Evolutionary conservation across 2,329 filamentous ascomycete species (phyloP), one percentile per base, ranked within the genome.

Genomic region (Epichloe gansuensis): DNA sequence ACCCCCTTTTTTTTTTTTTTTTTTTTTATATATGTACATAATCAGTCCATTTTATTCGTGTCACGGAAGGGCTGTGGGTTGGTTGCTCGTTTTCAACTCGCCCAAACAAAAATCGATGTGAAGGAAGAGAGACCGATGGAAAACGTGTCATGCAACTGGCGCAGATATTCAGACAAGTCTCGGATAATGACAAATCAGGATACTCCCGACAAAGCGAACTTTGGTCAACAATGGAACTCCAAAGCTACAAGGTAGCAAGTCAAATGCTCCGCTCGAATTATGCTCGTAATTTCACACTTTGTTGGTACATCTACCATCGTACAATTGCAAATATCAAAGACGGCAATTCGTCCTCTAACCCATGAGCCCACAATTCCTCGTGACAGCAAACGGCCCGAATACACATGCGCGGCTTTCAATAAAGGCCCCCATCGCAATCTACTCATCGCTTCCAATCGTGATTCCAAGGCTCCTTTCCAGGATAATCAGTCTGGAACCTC

Each of bases 391-490:
- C 41, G 11, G 13, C 11, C 9, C 21, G 9, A 41, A 41, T 41
- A 17, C 39, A 21, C 8, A 41, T 11, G 9, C n/a, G 17, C n/a
- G 15, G 15, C 7, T 41, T 41, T 17, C 15, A 15, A 23, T 25
- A 15, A 45, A 17, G 3, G 2, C 15, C 8, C 8, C 15, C 15
- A 17, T n/a, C 25, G 15, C 15, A 46, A 46, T 5, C 9, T 44
- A 3, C 61, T 61, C 64, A 74, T 69, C 84, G 80, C 74, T 83
- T 95, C 93, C 93, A 98, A 12, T 75, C 85, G 71, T 95, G 83
- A 72, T 97, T 93, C 90, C 91, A 98, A n/a, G 88, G 81, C 59
- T 85, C 81, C 63, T 76, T 77, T 0, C 76, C 74, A 6, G 91
- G 91, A 48, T 81, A 88, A 65, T 97, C 91, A 35, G 87, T 91